These are phyloP conservation scores for Carallia brachiata DNA, from an alignment of 345 rosid species.

Conservation along the genomic window DNA sequence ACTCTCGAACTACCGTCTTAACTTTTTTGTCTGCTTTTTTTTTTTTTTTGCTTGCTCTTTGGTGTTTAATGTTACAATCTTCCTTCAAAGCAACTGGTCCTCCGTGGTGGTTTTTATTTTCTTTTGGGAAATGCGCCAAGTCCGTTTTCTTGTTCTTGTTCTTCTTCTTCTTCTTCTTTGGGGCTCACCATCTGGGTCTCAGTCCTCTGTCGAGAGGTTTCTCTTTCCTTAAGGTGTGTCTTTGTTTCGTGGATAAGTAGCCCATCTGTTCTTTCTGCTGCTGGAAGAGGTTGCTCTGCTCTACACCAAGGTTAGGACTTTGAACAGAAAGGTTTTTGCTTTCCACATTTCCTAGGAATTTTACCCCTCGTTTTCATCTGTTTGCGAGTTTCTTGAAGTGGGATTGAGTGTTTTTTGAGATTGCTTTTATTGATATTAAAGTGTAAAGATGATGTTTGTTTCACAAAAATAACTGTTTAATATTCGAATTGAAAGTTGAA, in stretches of 20 bases:
- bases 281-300: constrained; percentile 2
- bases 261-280: not conserved
- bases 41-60: constrained; percentile 1
- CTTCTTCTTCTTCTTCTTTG: constrained; percentile 1
- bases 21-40: not conserved
- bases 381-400: not conserved
- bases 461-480: not conserved
- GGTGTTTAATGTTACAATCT: not conserved
- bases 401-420: not conserved
- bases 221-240: constrained; percentile 1
- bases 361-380: not conserved
- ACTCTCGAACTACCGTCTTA: not conserved
- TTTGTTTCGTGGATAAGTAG: not conserved
- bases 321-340: not conserved
- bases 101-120: not conserved
- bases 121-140: not conserved
- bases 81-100: constrained; percentile 9
- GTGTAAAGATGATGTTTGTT: not conserved
- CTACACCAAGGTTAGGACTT: not conserved
- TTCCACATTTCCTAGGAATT: not conserved
- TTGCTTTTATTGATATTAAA: not conserved
- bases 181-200: constrained; percentile 2
- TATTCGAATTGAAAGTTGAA: not conserved
- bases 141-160: not conserved
- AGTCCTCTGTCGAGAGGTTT: not conserved